phyloP scores from a whole-genome alignment of 2,329 filamentous ascomycete species.

The Beauveria australis region DNA sequence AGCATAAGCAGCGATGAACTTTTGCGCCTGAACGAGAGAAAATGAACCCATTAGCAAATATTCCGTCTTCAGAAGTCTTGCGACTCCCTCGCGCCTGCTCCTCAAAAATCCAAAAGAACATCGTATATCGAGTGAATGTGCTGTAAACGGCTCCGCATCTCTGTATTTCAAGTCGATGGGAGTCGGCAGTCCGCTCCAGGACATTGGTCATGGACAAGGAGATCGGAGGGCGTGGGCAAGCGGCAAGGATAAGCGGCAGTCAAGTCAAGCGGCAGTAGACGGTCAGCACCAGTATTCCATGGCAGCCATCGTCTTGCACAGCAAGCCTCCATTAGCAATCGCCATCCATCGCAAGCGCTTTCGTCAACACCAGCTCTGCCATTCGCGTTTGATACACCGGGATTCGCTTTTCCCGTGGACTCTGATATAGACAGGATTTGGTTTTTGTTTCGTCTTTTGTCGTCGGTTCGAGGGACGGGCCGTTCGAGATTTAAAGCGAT shows the following conservation, averaged over 20 bases:
- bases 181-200: slow-evolving; percentile 6
- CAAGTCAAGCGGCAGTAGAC: background rate
- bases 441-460: background rate
- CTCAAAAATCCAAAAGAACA: slow-evolving; percentile 15
- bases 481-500: background rate
- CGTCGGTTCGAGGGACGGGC: background rate
- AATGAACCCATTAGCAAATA: slow-evolving; percentile 56
- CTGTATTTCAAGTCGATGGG: slow-evolving; percentile 3
- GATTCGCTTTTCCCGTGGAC: background rate
- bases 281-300: background rate
- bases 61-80: slow-evolving; percentile 68
- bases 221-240: background rate
- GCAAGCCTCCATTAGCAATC: background rate
- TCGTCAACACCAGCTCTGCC: slow-evolving; percentile 1
- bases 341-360: background rate
- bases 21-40: slow-evolving; percentile 57
- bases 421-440: background rate
- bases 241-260: background rate
- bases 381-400: background rate
- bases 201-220: slow-evolving; percentile 10
- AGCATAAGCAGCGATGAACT: slow-evolving; percentile 81
- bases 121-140: background rate
- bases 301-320: background rate
- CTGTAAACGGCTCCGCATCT: background rate
- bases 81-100: slow-evolving; percentile 68